phyloP scores from a whole-genome alignment of 208 protist species.

The Angomonas desouzai region DNA sequence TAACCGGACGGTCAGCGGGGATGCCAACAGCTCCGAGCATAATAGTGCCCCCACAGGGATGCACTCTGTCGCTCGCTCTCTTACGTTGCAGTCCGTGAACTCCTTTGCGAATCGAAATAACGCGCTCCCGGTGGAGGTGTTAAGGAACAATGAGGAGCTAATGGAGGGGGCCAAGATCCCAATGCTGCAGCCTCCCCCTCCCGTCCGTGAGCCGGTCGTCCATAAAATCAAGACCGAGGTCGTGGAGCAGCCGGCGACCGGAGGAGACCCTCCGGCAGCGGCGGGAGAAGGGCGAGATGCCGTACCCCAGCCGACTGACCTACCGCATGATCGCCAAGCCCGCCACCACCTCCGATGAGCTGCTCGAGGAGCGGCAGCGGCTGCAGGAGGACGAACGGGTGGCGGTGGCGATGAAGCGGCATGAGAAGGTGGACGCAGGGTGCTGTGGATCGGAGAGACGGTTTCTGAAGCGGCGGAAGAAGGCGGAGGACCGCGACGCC shows the following conservation, averaged over 20 bases:
- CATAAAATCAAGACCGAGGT: not conserved
- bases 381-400: constrained; percentile 4
- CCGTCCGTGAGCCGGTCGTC: not conserved
- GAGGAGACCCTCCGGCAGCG: not conserved
- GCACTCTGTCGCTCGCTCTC: too few relatives aligned
- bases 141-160: not conserved
- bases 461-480: constrained; percentile 11
- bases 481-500: constrained; percentile 22
- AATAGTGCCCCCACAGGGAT: not conserved
- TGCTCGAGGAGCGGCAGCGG: not conserved
- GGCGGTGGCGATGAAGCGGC: not conserved
- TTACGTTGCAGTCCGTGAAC: too few relatives aligned
- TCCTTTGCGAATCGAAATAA: too few relatives aligned
- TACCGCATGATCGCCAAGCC: constrained; percentile 22
- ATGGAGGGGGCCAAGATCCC: not conserved
- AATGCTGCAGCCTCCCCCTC: not conserved
- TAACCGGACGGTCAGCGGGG: not conserved
- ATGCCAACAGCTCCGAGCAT: not conserved
- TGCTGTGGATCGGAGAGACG: constrained; percentile 12
- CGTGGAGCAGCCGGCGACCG: constrained; percentile 3
- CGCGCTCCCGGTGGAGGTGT: not conserved
- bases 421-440: constrained; percentile 16
- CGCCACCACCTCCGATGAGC: not conserved
- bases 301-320: constrained; percentile 42
- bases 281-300: constrained; percentile 21